A percentile compares a stretch with the other conserved stretches of the same genome.
Evolutionary conservation across 2,329 filamentous ascomycete genomes (phyloP).

Genomic region (Hymenoscyphus fructigenus): DNA sequence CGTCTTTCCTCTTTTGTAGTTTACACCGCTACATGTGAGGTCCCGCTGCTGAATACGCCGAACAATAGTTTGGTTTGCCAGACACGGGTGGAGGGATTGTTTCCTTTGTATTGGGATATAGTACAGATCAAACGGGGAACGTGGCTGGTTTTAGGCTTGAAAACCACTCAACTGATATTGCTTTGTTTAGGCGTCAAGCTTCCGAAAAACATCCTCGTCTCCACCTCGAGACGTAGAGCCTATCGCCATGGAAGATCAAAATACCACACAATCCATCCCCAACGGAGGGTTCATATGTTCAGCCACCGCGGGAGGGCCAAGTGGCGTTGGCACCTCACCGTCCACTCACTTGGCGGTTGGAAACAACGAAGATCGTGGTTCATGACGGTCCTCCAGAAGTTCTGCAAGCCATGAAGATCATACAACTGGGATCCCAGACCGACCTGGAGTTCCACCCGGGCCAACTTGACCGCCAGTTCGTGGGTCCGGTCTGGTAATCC

Average conservation of each 20-base stretch:
- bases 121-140: conserved; percentile 28
- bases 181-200: conserved; percentile 32
- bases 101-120: conserved; percentile 24
- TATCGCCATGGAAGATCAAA: not conserved
- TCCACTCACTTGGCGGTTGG: conserved; percentile 21
- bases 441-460: conserved; percentile 26
- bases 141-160: conserved; percentile 16
- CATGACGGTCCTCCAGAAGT: conserved; percentile 31
- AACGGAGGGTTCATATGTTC: conserved; percentile 10
- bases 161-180: conserved; percentile 31
- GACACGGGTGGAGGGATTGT: conserved; percentile 18
- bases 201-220: conserved; percentile 11
- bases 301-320: conserved; percentile 17
- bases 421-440: conserved; percentile 31
- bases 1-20: conserved; percentile 9
- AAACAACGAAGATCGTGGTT: conserved; percentile 36
- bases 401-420: conserved; percentile 39
- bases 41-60: conserved; percentile 27
- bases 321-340: conserved; percentile 28
- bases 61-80: conserved; percentile 19
- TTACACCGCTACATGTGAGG: conserved; percentile 36
- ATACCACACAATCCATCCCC: not conserved
- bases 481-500: conserved; percentile 25
- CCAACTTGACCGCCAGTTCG: conserved; percentile 38
- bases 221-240: not conserved